Conservation (phyloP, 345 rosid species). For the Conringia planisiliqua region DNA sequence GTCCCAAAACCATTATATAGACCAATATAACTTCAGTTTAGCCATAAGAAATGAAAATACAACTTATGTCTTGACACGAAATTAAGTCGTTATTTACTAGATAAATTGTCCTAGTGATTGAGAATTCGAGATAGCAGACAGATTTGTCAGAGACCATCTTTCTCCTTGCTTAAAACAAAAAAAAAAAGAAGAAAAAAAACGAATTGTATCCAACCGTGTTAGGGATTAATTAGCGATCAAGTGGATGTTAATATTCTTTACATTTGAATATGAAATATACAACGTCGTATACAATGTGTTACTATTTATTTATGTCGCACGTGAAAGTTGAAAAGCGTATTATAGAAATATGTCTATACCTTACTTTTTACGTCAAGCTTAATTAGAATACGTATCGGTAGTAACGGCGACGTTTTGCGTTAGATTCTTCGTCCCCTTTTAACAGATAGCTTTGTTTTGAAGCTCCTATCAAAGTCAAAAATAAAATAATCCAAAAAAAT, state of each 20-base stretch:
- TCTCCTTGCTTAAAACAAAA: background rate
- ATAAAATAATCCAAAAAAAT: background rate
- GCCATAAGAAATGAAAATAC: background rate
- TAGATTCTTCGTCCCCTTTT: conserved; percentile 26
- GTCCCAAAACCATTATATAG: background rate
- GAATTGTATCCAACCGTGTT: background rate
- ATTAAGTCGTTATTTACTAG: background rate
- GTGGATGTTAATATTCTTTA: background rate
- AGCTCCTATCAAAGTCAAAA: background rate
- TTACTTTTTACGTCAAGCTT: conserved; percentile 11
- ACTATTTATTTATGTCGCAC: background rate
- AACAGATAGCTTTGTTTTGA: conserved; percentile 8
- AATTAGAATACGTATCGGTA: background rate
- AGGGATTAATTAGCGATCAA: background rate
- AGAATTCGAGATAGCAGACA: background rate
- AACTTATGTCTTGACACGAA: background rate
- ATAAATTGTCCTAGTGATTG: background rate
- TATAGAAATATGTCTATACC: background rate
- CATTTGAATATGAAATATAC: background rate
- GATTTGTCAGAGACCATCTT: background rate
- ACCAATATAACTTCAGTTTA: background rate
- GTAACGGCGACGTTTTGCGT: conserved; percentile 18
- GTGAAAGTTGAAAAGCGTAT: background rate
- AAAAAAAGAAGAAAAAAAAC: no score
- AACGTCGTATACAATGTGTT: background rate